Evolutionary conservation across 2,329 filamentous ascomycete species (phyloP).

Genomic region (Neonectria coccinea): DNA sequence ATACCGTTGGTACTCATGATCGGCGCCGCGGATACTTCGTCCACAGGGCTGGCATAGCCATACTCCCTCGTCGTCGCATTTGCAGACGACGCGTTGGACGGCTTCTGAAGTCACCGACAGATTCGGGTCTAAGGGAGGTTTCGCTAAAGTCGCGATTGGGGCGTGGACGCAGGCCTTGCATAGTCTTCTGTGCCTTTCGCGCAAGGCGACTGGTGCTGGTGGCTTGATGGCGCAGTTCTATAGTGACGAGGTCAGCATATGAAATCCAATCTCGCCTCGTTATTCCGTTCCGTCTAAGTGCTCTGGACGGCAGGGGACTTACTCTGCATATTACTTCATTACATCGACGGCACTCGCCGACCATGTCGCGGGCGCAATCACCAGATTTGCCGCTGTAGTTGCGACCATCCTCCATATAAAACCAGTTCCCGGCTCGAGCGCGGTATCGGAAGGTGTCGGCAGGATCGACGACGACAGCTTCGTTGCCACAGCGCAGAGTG

Average conservation of each 20-base stretch:
- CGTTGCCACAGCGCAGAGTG: slow-evolving; percentile 84
- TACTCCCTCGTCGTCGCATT: slow-evolving; percentile 67
- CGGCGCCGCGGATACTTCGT: slow-evolving; percentile 71
- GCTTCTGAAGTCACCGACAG: slow-evolving; percentile 63
- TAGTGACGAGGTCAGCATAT: slow-evolving; percentile 26
- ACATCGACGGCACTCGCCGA: slow-evolving; percentile 84
- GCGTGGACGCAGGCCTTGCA: slow-evolving; percentile 80
- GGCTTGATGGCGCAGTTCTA: slow-evolving; percentile 93
- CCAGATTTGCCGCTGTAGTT: slow-evolving; percentile 75
- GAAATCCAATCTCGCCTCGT: slow-evolving; percentile 1
- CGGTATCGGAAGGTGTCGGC: slow-evolving; percentile 69
- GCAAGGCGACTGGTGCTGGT: slow-evolving; percentile 74
- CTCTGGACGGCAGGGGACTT: slow-evolving; percentile 47
- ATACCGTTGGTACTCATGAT: slow-evolving; percentile 70
- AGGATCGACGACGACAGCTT: slow-evolving; percentile 66
- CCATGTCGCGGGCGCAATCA: slow-evolving; percentile 87
- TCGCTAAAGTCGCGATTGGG: slow-evolving; percentile 70
- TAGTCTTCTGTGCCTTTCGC: slow-evolving; percentile 82
- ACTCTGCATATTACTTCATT: slow-evolving; percentile 84
- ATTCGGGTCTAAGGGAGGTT: slow-evolving; percentile 57
- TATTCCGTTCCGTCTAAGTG: background rate
- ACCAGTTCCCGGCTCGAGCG: slow-evolving; percentile 67
- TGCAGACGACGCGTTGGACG: slow-evolving; percentile 68
- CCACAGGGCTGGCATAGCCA: slow-evolving; percentile 92
- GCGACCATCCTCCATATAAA: slow-evolving; percentile 68